Evolutionary conservation across 2,329 filamentous ascomycete genomes (phyloP).

Genomic region (Magnaporthiopsis rhizophila): DNA sequence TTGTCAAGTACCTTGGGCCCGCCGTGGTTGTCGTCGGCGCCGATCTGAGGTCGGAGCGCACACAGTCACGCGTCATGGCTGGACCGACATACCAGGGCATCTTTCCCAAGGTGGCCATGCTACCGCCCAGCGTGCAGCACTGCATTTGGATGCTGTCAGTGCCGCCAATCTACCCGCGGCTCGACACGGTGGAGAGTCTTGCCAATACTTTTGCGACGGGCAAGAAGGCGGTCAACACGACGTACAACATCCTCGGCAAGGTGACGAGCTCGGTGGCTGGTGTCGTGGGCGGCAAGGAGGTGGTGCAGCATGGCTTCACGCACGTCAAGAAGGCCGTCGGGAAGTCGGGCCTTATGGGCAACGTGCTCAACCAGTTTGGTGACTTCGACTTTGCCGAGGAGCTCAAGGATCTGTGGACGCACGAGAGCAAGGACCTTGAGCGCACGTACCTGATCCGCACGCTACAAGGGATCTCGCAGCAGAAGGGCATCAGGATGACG

Average conservation of each 20-base stretch:
- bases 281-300: constrained; percentile 88
- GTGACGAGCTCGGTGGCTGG: constrained; percentile 92
- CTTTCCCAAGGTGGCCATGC: constrained; percentile 86
- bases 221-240: constrained; percentile 93
- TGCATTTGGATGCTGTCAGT: constrained; percentile 95
- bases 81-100: constrained; percentile 95
- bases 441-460: constrained; percentile 94
- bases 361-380: constrained; percentile 90
- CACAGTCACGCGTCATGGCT: constrained; percentile 84
- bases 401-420: constrained; percentile 93
- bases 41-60: constrained; percentile 87
- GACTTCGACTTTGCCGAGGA: constrained; percentile 94
- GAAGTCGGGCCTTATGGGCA: constrained; percentile 91
- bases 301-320: constrained; percentile 86
- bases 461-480: constrained; percentile 87
- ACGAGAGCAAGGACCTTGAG: constrained; percentile 95
- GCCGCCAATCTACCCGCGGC: constrained; percentile 79
- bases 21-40: constrained; percentile 83
- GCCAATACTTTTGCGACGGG: constrained; percentile 87
- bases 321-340: constrained; percentile 95
- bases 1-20: constrained; percentile 91
- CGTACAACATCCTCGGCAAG: constrained; percentile 93
- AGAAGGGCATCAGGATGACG: constrained; percentile 93
- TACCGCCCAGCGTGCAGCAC: constrained; percentile 91
- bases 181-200: constrained; percentile 86